Evolutionary conservation across 2,329 filamentous ascomycete genomes (phyloP).

Genomic region (Exophiala alcalophila): DNA sequence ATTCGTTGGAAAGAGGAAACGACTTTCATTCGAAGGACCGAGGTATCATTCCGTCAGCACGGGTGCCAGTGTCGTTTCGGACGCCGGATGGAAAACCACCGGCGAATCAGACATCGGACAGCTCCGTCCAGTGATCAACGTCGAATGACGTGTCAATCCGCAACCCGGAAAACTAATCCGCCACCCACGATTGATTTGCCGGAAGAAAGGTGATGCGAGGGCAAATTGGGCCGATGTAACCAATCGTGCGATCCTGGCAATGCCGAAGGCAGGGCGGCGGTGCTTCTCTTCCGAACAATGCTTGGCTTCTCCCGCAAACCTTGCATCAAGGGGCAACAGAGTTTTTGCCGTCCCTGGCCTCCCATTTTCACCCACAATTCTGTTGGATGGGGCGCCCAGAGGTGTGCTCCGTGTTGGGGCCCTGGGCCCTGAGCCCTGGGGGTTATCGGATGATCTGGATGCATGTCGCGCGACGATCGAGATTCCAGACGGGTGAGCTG

Average conservation of each 20-base stretch:
- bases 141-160: conserved; percentile 8
- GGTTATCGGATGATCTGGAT: no score
- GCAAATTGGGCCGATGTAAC: conserved; percentile 1
- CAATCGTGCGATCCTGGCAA: not conserved
- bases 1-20: no score
- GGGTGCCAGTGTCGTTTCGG: no score
- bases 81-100: conserved; percentile 3
- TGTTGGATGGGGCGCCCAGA: no score
- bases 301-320: not conserved
- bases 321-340: not conserved
- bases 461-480: no score
- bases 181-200: no score
- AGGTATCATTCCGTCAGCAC: no score
- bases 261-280: not conserved
- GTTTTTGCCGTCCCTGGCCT: not conserved
- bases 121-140: conserved; percentile 4
- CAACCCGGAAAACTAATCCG: conserved; percentile 5
- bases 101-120: no score
- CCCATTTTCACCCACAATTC: not conserved
- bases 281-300: not conserved
- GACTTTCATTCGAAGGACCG: no score
- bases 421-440: no score
- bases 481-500: no score
- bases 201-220: conserved; percentile 3
- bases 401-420: no score